Evolutionary conservation across 2,329 filamentous ascomycete species (phyloP).

Genomic region (Stagonosporopsis cucurbitacearum): DNA sequence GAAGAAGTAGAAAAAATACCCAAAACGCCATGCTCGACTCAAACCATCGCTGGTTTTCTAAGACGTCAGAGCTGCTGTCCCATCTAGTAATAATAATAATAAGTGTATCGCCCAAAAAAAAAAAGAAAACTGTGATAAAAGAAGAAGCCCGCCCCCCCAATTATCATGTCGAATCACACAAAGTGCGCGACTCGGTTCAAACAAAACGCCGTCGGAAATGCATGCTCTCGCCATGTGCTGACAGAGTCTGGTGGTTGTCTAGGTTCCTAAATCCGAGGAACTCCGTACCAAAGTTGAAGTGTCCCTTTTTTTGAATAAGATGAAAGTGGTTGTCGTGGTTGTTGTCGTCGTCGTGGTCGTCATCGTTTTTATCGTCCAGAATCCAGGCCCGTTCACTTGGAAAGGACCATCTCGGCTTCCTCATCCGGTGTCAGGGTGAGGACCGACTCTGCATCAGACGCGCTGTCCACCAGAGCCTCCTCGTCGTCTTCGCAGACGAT

Average conservation of each 20-base stretch:
- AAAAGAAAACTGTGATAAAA: too few species aligned
- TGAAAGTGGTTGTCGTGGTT: too few species aligned
- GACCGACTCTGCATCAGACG: constrained; percentile 42
- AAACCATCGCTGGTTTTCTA: constrained; percentile 28
- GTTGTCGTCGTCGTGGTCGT: too few species aligned
- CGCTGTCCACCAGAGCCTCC: constrained; percentile 39
- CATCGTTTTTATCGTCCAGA: too few species aligned
- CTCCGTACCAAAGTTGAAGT: constrained; percentile 5
- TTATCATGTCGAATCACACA: too few species aligned
- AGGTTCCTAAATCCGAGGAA: constrained; percentile 13
- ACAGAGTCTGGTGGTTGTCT: neutral
- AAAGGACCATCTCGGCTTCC: constrained; percentile 35
- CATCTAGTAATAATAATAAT: constrained; percentile 24
- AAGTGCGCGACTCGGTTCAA: too few species aligned
- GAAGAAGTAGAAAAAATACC: neutral
- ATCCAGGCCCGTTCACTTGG: constrained; percentile 36
- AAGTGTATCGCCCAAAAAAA: neutral
- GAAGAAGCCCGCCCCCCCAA: too few species aligned
- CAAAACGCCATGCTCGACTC: constrained; percentile 34
- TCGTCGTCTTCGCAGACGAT: constrained; percentile 36
- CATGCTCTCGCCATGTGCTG: constrained; percentile 9
- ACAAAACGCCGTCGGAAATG: constrained; percentile 15
- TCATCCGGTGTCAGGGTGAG: constrained; percentile 44
- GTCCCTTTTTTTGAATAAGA: too few species aligned
- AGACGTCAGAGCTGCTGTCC: constrained; percentile 18